A percentile compares a stretch with the other conserved stretches of the same genome.
phyloP scores from a whole-genome alignment of 2,329 filamentous ascomycete genomes.

The Neodidymelliopsis sp. region DNA sequence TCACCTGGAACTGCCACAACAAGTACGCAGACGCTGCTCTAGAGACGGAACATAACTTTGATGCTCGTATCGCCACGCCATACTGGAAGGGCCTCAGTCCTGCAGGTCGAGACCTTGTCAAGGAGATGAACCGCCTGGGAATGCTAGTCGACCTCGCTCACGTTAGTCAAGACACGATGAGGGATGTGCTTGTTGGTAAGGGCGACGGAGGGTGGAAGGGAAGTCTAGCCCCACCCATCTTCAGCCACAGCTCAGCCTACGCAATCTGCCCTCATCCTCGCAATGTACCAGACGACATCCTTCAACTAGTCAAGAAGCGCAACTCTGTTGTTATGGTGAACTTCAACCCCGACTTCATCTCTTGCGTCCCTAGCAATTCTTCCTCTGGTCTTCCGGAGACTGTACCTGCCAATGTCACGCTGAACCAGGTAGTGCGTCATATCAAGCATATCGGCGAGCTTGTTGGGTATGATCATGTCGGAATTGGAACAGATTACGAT shows the following conservation, averaged over 20 bases:
- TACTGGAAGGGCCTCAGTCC: conserved; percentile 76
- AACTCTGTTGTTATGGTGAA: conserved; percentile 90
- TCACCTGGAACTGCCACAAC: conserved; percentile 96
- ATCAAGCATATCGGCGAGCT: conserved; percentile 81
- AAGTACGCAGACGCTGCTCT: conserved; percentile 85
- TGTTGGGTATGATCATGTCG: conserved; percentile 88
- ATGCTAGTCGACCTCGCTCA: conserved; percentile 94
- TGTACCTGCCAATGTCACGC: conserved; percentile 72
- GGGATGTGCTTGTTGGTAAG: conserved; percentile 74
- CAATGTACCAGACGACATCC: conserved; percentile 86
- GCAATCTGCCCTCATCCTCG: conserved; percentile 85
- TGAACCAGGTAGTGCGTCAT: conserved; percentile 80
- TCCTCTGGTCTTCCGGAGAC: conserved; percentile 72
- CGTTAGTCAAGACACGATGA: conserved; percentile 80
- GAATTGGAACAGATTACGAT: conserved; percentile 89
- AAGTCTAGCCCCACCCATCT: conserved; percentile 83
- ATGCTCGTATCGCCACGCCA: conserved; percentile 57
- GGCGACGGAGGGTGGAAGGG: conserved; percentile 66
- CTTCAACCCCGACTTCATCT: conserved; percentile 83
- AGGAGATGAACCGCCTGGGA: conserved; percentile 92
- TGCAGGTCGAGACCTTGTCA: conserved; percentile 71
- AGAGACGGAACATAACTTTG: conserved; percentile 56
- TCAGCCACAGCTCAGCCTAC: conserved; percentile 85
- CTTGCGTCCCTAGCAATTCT: conserved; percentile 68
- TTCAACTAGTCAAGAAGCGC: conserved; percentile 75